A percentile compares a stretch with the other conserved stretches of the same genome.
Evolutionary conservation across 805 yeast genomes (phyloP).

Genomic region (Spathaspora hagerdaliae): DNA sequence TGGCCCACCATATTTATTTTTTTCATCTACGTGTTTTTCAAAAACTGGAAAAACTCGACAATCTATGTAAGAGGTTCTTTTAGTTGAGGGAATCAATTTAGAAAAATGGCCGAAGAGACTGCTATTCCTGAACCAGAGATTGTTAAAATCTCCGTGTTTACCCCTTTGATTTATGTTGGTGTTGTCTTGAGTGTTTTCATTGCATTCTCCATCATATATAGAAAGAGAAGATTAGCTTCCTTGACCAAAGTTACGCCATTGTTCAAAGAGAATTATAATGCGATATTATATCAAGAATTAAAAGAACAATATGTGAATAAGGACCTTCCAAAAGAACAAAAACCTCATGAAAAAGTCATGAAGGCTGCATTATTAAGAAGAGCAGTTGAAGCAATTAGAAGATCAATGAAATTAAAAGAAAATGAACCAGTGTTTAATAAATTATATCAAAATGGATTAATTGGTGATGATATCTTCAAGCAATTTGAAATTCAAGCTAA

Average conservation of each 20-base stretch:
- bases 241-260: conserved; percentile 65
- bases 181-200: conserved; percentile 63
- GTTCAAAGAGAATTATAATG: conserved; percentile 64
- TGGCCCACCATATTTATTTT: too few relatives aligned
- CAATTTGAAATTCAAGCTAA: conserved; percentile 75
- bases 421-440: conserved; percentile 62
- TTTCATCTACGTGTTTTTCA: too few relatives aligned
- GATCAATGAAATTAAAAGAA: conserved; percentile 80
- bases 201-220: conserved; percentile 65
- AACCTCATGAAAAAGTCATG: conserved; percentile 73
- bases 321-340: conserved; percentile 30
- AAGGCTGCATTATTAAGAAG: conserved; percentile 56
- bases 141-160: conserved; percentile 39
- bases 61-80: neutral
- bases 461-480: conserved; percentile 86
- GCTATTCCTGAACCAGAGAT: conserved; percentile 4
- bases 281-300: conserved; percentile 59
- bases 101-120: conserved; percentile 8
- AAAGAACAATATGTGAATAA: conserved; percentile 44
- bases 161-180: conserved; percentile 75
- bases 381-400: conserved; percentile 83
- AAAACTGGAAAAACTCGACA: too few relatives aligned
- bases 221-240: conserved; percentile 50
- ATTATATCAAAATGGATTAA: conserved; percentile 81
- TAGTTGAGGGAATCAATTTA: neutral